Evolutionary conservation across 2,329 filamentous ascomycete species (phyloP), one percentile per base, ranked within the genome.

Genomic region (Colletotrichum spinosum): DNA sequence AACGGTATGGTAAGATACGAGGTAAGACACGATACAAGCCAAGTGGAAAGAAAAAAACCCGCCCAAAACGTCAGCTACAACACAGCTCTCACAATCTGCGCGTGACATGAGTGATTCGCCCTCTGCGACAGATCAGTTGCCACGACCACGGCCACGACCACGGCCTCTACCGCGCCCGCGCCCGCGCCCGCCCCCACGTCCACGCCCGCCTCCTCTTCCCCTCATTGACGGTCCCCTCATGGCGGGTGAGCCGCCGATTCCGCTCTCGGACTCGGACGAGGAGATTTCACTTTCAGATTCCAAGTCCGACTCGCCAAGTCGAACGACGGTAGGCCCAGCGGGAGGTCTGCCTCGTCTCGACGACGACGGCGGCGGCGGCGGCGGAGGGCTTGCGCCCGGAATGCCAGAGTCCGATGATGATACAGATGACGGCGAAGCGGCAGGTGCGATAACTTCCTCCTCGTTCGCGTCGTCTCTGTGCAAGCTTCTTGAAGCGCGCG

Each of bases 271-370:
- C 34, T 59, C 67, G 3, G 67, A 67, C 12, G 51, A 50, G 5
- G 59, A 58, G 3, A 61, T 57, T 8, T 60, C 66, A 39, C 55
- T 57, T 11, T 68, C 67, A 5, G 67, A 69, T 15, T 50, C 57
- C 7, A 66, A 68, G 17, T 66, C 56, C 9, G 57, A 55, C 6
- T 35, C 54, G n/a, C 67, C 67, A 6, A 69, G 58, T 10, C 65
- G 53, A 9, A 69, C 67, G 2, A 69, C 15, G 2, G 67, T 69
- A 2, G 55, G 65, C 2, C 61, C 55, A 10, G n/a, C 17, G 4
- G 63, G 58, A 4, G 52, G 41, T 37, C 49, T 65, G 38, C 35
- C 15, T 17, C 55, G 64, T 44, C 64, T 55, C 25, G 25, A 25
- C 25, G 25, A 25, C 25, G n/a, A 56, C 37, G 56, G 59, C 10